Conservation (phyloP, 2,329 filamentous ascomycete genomes). For the Trichoderma brevicompactum region DNA sequence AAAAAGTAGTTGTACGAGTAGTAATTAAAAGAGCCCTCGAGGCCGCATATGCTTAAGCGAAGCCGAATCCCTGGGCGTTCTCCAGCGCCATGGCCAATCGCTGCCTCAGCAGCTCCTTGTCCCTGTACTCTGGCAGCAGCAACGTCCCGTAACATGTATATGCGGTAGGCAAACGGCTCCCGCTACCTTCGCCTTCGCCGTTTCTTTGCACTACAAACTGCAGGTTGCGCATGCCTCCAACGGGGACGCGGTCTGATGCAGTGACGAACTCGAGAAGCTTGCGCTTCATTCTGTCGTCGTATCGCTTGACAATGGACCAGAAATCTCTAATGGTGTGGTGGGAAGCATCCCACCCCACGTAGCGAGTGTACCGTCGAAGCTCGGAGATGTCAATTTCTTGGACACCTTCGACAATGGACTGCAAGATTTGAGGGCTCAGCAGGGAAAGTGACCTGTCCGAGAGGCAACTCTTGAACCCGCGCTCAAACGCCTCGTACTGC, state of each 20-base stretch:
- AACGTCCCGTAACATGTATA: conserved; percentile 93
- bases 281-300: conserved; percentile 70
- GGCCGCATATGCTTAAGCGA: conserved; percentile 56
- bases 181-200: conserved; percentile 61
- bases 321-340: conserved; percentile 77
- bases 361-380: conserved; percentile 72
- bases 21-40: neutral
- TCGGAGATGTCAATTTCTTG: conserved; percentile 78
- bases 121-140: conserved; percentile 80
- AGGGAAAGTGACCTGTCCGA: conserved; percentile 71
- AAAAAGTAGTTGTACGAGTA: too few relatives aligned
- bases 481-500: conserved; percentile 79
- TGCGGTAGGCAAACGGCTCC: conserved; percentile 74
- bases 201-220: conserved; percentile 84
- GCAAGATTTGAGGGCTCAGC: conserved; percentile 72
- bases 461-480: conserved; percentile 78
- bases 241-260: conserved; percentile 85
- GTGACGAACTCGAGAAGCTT: conserved; percentile 92
- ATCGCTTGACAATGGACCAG: conserved; percentile 77
- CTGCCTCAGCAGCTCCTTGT: conserved; percentile 69
- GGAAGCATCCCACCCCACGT: conserved; percentile 76
- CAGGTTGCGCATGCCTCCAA: conserved; percentile 80
- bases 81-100: conserved; percentile 84
- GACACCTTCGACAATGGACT: conserved; percentile 80
- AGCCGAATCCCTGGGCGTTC: conserved; percentile 88